Evolutionary conservation across 345 rosid species (phyloP), one percentile per base, ranked within the genome.

Genomic region (Arabis hirsuta): DNA sequence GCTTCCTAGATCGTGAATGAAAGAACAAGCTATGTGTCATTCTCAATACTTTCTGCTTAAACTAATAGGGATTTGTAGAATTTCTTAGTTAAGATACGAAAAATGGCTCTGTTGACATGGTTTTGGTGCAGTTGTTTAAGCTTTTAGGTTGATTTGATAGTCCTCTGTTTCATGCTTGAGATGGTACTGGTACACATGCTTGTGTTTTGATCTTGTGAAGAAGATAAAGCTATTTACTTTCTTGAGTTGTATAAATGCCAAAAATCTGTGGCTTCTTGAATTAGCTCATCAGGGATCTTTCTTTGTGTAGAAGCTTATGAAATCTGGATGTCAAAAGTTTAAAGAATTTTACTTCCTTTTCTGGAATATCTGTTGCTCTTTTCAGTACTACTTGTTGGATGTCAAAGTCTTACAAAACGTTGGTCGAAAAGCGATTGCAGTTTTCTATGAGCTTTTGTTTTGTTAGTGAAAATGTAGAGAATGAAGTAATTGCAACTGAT

Each of bases 161-260:
- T 13, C 7, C 34, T 51, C 0, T 38, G 62, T 20, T 16, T 61
- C 31, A 62, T 62, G 55, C 7, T 72, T 32, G 44, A 31, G 62
- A 9, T 72, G n/a, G 13, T 24, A 38, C 44, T 26, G 26, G 57
- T 32, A 53, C 34, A 53, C 24, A 22, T 22, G 16, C 11, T 29
- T 56, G 31, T 55, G 55, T 32, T 14, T 44, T 62, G 63, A 12
- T 29, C 56, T 54, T 54, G 29, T 54, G 29, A 55, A 7, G 50
- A 45, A 44, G 55, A 32, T 62, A 2, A 62, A 72, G 63, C 19
- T 45, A 1, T 32, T 9, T 6, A 16, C 47, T 19, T 20, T 72
- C 39, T 31, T 22, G 62, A 51, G 16, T 0, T 72, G n/a, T 53
- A 19, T 50, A 26, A 12, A 29, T 50, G 2, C 12, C n/a, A 39